phyloP scores from a whole-genome alignment of 1,139 yeast species.

The Suhomyces atakaporum region DNA sequence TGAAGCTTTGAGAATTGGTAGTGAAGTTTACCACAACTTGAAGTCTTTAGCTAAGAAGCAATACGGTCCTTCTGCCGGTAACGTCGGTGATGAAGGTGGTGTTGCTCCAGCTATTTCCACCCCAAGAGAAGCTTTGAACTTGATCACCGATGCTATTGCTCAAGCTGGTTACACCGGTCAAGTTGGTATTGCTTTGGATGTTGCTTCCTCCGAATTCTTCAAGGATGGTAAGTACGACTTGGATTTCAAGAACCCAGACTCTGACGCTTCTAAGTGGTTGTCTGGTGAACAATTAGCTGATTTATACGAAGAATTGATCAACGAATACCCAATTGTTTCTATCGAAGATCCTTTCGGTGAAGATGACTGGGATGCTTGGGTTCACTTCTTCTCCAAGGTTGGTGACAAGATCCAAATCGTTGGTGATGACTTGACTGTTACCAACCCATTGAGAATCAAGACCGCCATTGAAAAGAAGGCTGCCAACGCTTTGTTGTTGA shows the following conservation, averaged over 20 bases:
- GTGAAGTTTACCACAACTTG: slow-evolving; percentile 95
- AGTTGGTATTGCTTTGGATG: slow-evolving; percentile 88
- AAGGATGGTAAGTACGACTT: slow-evolving; percentile 93
- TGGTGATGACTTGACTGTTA: slow-evolving; percentile 96
- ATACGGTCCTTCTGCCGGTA: slow-evolving; percentile 97
- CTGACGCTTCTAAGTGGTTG: slow-evolving; percentile 87
- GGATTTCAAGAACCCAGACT: slow-evolving; percentile 94
- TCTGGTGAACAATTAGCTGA: slow-evolving; percentile 83
- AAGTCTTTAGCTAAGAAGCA: slow-evolving; percentile 86
- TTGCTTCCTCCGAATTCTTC: slow-evolving; percentile 96
- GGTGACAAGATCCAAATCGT: slow-evolving; percentile 80
- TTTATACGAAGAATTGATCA: slow-evolving; percentile 73
- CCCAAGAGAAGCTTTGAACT: slow-evolving; percentile 93
- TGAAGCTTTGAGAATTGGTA: slow-evolving; percentile 92
- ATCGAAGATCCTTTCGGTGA: slow-evolving; percentile 98
- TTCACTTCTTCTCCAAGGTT: slow-evolving; percentile 71
- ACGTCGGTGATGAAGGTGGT: slow-evolving; percentile 99
- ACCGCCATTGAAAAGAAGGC: slow-evolving; percentile 94
- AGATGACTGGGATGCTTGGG: slow-evolving; percentile 99
- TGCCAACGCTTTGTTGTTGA: slow-evolving; percentile 88
- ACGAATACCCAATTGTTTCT: slow-evolving; percentile 94
- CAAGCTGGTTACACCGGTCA: slow-evolving; percentile 91
- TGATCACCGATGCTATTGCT: slow-evolving; percentile 83
- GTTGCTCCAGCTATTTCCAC: slow-evolving; percentile 95
- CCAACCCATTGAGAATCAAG: slow-evolving; percentile 91